phyloP scores from a whole-genome alignment of 2,329 filamentous ascomycete genomes.

The Beauveria scarabaeidicola region DNA sequence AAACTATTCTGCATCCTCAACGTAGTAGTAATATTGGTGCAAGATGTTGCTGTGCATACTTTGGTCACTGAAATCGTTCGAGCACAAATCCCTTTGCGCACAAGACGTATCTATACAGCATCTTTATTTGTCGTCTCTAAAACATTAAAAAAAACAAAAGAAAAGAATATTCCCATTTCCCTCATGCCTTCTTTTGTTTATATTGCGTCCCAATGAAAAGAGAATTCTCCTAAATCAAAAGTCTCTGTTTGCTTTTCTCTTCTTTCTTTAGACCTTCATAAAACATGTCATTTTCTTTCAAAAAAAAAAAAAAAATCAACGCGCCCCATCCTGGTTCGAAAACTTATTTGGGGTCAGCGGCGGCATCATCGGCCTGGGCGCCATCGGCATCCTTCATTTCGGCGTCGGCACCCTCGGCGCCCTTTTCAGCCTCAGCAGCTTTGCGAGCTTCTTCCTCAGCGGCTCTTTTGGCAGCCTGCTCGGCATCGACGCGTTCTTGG shows the following conservation, averaged over 20 bases:
- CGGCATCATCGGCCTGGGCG: slow-evolving; percentile 37
- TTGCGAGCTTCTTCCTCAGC: slow-evolving; percentile 48
- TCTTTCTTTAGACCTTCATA: slow-evolving; percentile 12
- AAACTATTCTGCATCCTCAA: no score
- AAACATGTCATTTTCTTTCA: slow-evolving; percentile 14
- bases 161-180: slow-evolving; percentile 2
- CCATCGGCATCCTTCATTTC: slow-evolving; percentile 56
- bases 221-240: slow-evolving; percentile 1
- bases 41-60: not conserved
- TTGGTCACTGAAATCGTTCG: not conserved
- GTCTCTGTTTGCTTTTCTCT: slow-evolving; percentile 13
- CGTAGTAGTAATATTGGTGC: not conserved
- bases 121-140: slow-evolving; percentile 11
- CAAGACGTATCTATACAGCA: slow-evolving; percentile 6
- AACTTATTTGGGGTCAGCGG: slow-evolving; percentile 29
- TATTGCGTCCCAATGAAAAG: slow-evolving; percentile 7
- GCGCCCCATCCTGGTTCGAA: not conserved
- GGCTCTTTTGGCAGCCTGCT: slow-evolving; percentile 66
- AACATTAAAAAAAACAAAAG: slow-evolving; percentile 11
- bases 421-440: slow-evolving; percentile 43
- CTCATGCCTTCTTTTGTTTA: slow-evolving; percentile 10
- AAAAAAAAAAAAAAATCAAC: not conserved
- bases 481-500: slow-evolving; percentile 69
- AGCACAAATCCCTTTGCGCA: not conserved
- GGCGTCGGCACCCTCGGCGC: slow-evolving; percentile 44